Conservation (phyloP, 2,329 filamentous ascomycete species). For the Pyrenochaeta sp. region DNA sequence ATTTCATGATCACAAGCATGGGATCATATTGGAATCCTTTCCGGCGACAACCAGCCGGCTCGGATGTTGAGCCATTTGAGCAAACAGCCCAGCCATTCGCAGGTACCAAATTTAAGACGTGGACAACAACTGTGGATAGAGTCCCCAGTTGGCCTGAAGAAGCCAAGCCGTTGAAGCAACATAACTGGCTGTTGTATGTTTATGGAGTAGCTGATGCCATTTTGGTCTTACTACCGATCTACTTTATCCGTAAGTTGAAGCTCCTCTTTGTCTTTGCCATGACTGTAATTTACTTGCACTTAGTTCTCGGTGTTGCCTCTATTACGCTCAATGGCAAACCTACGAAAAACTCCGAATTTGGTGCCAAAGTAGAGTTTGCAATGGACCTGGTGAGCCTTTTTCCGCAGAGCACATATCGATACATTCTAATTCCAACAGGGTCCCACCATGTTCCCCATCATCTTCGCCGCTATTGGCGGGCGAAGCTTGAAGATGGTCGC, state of each 20-base stretch:
- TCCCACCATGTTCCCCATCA: conserved; percentile 47
- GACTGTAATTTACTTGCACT: too few relatives aligned
- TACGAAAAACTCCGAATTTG: conserved; percentile 29
- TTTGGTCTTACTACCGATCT: conserved; percentile 39
- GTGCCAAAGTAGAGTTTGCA: conserved; percentile 32
- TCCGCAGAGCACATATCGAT: neutral
- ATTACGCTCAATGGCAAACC: conserved; percentile 35
- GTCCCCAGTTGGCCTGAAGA: conserved; percentile 43
- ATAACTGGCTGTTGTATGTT: conserved; percentile 29
- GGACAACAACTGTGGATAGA: conserved; percentile 25
- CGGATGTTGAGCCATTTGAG: conserved; percentile 8
- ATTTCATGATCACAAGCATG: conserved; percentile 19
- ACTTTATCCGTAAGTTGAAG: conserved; percentile 42
- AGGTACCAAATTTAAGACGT: conserved; percentile 28
- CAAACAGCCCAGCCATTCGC: neutral
- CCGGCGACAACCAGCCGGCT: conserved; percentile 10
- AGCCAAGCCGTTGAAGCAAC: conserved; percentile 29
- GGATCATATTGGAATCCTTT: conserved; percentile 20
- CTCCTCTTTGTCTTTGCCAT: too few relatives aligned
- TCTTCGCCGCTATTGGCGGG: conserved; percentile 46
- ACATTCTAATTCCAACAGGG: conserved; percentile 18
- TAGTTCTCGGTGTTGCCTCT: conserved; percentile 38
- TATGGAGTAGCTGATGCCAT: conserved; percentile 35
- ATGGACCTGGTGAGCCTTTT: conserved; percentile 30
- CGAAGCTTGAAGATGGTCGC: conserved; percentile 48